A percentile compares a stretch with the other conserved stretches of the same genome.
Evolutionary conservation across 2,329 filamentous ascomycete genomes (phyloP).

Genomic region (Lecanosticta acicola): DNA sequence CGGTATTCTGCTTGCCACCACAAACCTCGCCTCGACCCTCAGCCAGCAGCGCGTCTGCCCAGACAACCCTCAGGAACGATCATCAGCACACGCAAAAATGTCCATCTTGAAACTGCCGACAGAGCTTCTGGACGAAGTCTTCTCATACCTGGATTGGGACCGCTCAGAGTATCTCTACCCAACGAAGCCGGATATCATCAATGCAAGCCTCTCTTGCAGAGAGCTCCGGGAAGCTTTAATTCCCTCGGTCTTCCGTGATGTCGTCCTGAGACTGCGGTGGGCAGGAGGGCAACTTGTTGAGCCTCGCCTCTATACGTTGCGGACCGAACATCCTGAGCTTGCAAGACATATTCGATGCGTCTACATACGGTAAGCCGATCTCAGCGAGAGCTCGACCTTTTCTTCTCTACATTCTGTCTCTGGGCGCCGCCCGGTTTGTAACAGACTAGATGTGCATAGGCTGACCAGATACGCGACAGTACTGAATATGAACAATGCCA

Average conservation of each 20-base stretch:
- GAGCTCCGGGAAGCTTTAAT: constrained; percentile 13
- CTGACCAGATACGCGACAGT: neutral
- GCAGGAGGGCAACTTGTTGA: constrained; percentile 9
- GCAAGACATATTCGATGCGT: constrained; percentile 18
- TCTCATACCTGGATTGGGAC: constrained; percentile 20
- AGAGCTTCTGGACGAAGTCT: constrained; percentile 19
- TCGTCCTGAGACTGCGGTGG: constrained; percentile 19
- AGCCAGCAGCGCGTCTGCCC: too few species aligned
- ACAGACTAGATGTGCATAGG: too few species aligned
- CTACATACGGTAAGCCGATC: constrained; percentile 9
- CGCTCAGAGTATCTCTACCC: constrained; percentile 10
- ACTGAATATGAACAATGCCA: constrained; percentile 4
- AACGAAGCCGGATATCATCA: constrained; percentile 10
- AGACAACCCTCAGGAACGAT: too few species aligned
- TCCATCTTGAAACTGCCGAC: constrained; percentile 13
- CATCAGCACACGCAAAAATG: too few species aligned
- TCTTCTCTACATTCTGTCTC: neutral
- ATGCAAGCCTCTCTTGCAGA: constrained; percentile 10
- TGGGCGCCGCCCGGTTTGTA: too few species aligned
- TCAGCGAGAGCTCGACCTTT: neutral
- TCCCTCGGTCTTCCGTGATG: constrained; percentile 18
- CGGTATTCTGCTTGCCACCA: too few species aligned
- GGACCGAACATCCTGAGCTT: constrained; percentile 15
- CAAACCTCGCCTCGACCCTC: too few species aligned
- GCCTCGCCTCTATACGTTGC: constrained; percentile 12